Percentiles rank a stretch among this genome's conserved stretches.
These are phyloP conservation scores for Saccharum officinarum DNA, from an alignment of 176 grass and related monocot species.

Conservation along the genomic window DNA sequence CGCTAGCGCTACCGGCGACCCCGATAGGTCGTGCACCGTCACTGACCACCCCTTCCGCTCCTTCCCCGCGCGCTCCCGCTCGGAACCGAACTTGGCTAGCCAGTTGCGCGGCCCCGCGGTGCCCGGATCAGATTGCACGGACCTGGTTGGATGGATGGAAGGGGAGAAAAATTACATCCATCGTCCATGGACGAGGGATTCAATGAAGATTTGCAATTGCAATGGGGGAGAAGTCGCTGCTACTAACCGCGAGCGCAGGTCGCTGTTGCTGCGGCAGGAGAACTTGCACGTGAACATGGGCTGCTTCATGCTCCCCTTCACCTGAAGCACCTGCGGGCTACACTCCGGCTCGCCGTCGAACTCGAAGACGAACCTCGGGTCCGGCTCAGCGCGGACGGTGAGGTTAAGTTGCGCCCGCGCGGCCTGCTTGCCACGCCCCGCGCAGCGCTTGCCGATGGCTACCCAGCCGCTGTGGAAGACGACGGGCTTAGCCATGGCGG, in stretches of 20 bases:
- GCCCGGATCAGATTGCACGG: slow-evolving; percentile 44
- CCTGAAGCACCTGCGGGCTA: slow-evolving; percentile 82
- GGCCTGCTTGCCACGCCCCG: background rate
- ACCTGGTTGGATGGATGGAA: background rate
- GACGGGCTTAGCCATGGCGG: slow-evolving; percentile 28
- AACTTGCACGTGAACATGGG: slow-evolving; percentile 96
- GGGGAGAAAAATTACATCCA: too few relatives aligned
- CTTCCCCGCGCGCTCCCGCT: slow-evolving; percentile 55
- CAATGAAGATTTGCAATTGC: background rate
- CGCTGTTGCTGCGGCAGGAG: slow-evolving; percentile 67
- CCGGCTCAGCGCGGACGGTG: slow-evolving; percentile 61
- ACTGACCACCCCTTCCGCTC: slow-evolving; percentile 82
- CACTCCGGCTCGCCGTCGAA: slow-evolving; percentile 83
- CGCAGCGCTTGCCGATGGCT: slow-evolving; percentile 41
- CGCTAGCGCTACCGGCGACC: slow-evolving; percentile 60
- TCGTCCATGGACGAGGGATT: too few relatives aligned
- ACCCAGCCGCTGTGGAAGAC: slow-evolving; percentile 76
- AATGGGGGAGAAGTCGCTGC: background rate
- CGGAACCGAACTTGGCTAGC: slow-evolving; percentile 54
- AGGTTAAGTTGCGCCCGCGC: slow-evolving; percentile 41
- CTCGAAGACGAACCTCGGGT: slow-evolving; percentile 81
- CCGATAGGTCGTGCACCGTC: slow-evolving; percentile 76
- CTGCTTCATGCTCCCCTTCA: slow-evolving; percentile 60
- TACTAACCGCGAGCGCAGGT: slow-evolving; percentile 57
- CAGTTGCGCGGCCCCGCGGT: slow-evolving; percentile 1